A percentile compares a stretch with the other conserved stretches of the same genome.
These are phyloP conservation scores for Pestalotiopsis sp. DNA, from an alignment of 2,329 filamentous ascomycete genomes.

Conservation along the genomic window DNA sequence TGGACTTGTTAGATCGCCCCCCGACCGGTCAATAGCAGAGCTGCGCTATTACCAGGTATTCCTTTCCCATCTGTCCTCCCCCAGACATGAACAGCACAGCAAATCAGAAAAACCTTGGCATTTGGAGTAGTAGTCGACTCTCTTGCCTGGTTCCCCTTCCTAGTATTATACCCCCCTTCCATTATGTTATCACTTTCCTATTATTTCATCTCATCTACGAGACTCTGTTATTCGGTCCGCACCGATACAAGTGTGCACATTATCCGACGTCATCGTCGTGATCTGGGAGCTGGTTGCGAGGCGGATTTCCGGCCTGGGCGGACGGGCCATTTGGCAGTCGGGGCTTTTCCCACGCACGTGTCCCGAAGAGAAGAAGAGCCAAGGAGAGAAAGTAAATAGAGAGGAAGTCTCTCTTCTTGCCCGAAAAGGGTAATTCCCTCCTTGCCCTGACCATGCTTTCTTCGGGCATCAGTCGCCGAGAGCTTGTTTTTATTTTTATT, in stretches of 20 bases:
- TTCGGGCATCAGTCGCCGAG: background rate
- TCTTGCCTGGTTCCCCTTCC: background rate
- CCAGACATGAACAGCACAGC: background rate
- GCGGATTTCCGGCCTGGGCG: background rate
- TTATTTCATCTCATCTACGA: background rate
- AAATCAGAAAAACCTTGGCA: background rate
- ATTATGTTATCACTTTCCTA: background rate
- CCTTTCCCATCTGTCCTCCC: background rate
- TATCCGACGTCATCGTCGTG: background rate
- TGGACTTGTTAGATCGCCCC: background rate
- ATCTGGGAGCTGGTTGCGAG: background rate
- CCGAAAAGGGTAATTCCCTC: constrained; percentile 3
- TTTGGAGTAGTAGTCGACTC: background rate
- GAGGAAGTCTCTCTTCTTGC: background rate
- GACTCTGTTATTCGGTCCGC: background rate
- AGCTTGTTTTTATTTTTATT: background rate
- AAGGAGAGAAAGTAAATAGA: background rate
- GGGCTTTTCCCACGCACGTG: background rate
- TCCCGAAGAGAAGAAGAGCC: background rate
- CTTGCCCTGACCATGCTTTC: background rate
- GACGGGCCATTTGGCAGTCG: constrained; percentile 7
- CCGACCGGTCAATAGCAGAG: background rate
- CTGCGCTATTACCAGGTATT: background rate
- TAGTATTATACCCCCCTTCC: background rate
- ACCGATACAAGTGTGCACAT: background rate